These are phyloP conservation scores for Solanum bukasovii DNA, from an alignment of 257 asterid genomes.

Conservation along the genomic window DNA sequence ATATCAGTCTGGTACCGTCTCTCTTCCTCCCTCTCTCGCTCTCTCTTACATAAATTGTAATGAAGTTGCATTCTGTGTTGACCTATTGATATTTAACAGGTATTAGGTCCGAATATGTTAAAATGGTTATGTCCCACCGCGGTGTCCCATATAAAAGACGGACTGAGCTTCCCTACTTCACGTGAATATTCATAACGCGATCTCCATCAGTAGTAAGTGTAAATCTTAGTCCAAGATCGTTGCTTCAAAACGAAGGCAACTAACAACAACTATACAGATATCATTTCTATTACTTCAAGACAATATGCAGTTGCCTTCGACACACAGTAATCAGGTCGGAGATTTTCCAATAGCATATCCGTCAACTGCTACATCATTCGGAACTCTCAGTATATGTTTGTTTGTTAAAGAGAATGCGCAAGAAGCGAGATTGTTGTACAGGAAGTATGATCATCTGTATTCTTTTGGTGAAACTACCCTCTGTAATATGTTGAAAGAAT, in stretches of 20 bases:
- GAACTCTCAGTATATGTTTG: not conserved
- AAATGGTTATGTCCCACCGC: conserved; percentile 86
- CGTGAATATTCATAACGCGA: conserved; percentile 7
- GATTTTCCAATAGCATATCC: not conserved
- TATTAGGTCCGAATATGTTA: conserved; percentile 70
- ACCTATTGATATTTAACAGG: conserved; percentile 22
- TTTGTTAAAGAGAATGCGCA: not conserved
- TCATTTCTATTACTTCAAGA: not conserved
- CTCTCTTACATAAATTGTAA: not conserved
- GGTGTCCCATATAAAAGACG: conserved; percentile 65
- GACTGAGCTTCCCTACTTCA: conserved; percentile 56
- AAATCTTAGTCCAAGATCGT: not conserved
- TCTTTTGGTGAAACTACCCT: not conserved
- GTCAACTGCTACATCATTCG: not conserved
- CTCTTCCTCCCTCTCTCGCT: not conserved
- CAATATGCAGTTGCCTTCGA: not conserved
- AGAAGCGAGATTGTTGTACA: not conserved
- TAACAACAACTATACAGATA: not conserved
- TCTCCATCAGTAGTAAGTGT: not conserved
- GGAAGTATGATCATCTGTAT: not conserved
- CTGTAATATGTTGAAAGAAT: not conserved
- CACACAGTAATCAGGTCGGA: not conserved
- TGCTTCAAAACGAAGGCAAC: not conserved
- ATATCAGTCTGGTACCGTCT: conserved; percentile 42
- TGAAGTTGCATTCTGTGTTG: not conserved